A percentile compares a stretch with the other conserved stretches of the same genome.
Conservation (phyloP, 345 rosid genomes). For the Eucalyptus microcorys region DNA sequence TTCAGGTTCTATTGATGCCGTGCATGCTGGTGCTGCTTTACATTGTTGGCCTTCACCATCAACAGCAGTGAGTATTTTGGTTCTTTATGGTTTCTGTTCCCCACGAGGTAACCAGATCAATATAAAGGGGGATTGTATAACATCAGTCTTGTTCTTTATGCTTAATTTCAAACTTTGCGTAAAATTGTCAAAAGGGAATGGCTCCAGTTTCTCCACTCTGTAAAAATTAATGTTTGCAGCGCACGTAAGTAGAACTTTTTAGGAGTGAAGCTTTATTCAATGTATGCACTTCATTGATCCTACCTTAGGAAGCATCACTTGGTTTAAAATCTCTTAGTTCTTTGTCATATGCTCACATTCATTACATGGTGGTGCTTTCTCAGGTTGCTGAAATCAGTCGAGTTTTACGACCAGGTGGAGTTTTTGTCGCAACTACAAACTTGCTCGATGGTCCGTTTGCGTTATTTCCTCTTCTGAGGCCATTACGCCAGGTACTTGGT, state of each 20-base stretch:
- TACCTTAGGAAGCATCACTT: not conserved
- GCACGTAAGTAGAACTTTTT: not conserved
- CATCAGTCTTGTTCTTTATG: not conserved
- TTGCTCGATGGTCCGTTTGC: constrained; percentile 51
- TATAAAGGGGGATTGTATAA: not conserved
- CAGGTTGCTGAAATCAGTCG: constrained; percentile 89
- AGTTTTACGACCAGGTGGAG: constrained; percentile 78
- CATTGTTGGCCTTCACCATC: constrained; percentile 97
- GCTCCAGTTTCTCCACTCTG: not conserved
- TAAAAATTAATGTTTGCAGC: not conserved
- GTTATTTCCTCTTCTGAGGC: constrained; percentile 33
- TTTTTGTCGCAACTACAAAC: constrained; percentile 68
- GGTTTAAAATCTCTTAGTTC: not conserved
- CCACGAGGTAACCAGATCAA: not conserved
- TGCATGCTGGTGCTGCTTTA: constrained; percentile 90
- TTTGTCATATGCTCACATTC: not conserved
- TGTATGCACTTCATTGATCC: not conserved
- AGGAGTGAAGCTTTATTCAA: not conserved
- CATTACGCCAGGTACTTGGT: constrained; percentile 39
- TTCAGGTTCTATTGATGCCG: constrained; percentile 65
- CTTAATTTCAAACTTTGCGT: not conserved
- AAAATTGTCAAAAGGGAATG: not conserved
- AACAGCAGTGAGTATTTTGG: constrained; percentile 38
- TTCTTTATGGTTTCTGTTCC: not conserved
- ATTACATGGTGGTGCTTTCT: not conserved